Percentiles rank a stretch among this genome's conserved stretches.
Evolutionary conservation across 2,329 filamentous ascomycete species (phyloP).

Genomic region (Fusarium robinianum): DNA sequence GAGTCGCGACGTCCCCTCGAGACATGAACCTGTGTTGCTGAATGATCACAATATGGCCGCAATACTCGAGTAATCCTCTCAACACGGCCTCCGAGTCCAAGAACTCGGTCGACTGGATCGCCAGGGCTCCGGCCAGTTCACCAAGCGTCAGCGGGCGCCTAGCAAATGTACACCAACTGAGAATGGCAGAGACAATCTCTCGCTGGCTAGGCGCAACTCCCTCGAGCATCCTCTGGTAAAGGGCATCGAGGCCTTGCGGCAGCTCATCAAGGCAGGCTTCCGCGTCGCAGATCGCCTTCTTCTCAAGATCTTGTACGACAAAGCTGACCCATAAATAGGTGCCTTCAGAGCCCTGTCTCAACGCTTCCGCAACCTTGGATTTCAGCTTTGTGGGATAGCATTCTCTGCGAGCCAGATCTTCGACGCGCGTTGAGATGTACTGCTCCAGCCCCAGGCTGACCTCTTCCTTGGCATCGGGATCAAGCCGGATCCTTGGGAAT

Average conservation of each 20-base stretch:
- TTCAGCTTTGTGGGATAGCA: background rate
- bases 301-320: background rate
- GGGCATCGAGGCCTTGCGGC: background rate
- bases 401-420: background rate
- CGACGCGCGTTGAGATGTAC: background rate
- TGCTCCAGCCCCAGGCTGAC: background rate
- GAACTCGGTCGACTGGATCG: too few relatives aligned
- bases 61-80: too few relatives aligned
- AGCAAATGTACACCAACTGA: too few relatives aligned
- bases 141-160: too few relatives aligned
- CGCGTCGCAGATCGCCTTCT: background rate
- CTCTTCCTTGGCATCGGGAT: background rate
- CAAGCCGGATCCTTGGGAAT: background rate
- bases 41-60: too few relatives aligned
- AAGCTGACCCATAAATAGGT: slow-evolving; percentile 7
- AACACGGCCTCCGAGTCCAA: too few relatives aligned
- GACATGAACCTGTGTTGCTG: too few relatives aligned
- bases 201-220: too few relatives aligned
- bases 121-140: too few relatives aligned
- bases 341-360: background rate
- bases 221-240: slow-evolving; percentile 6
- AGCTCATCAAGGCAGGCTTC: background rate
- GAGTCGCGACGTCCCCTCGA: too few relatives aligned
- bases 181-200: too few relatives aligned
- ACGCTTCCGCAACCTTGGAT: background rate